Evolutionary conservation across 306 rosid genomes (phyloP).

Genomic region (Styphnolobium japonicum): DNA sequence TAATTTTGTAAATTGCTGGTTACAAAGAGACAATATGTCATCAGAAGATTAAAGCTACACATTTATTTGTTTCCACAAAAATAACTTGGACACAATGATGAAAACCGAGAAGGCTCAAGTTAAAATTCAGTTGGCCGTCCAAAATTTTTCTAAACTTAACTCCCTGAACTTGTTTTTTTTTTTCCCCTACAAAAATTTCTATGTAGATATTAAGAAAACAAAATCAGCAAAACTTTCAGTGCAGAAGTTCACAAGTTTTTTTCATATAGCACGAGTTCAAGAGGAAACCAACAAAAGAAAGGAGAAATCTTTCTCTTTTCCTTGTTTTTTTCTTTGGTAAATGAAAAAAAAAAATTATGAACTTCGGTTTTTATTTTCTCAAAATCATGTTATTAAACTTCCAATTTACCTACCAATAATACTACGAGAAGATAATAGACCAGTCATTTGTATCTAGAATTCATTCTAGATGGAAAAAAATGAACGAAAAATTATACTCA

Average conservation of each 20-base stretch:
- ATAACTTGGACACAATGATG: background rate
- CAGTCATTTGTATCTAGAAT: background rate
- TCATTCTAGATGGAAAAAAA: background rate
- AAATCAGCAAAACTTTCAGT: background rate
- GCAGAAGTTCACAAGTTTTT: background rate
- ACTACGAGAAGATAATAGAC: background rate
- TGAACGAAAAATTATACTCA: background rate
- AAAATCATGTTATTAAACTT: constrained; percentile 20
- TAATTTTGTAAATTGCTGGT: background rate
- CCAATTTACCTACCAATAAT: constrained; percentile 23
- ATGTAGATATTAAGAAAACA: background rate
- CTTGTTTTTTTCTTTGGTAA: background rate
- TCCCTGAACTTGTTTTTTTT: background rate
- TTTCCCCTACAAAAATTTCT: background rate
- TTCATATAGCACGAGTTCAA: background rate
- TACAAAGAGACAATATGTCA: background rate
- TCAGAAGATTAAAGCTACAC: background rate
- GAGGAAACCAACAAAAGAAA: background rate
- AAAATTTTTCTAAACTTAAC: background rate
- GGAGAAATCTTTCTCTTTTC: background rate
- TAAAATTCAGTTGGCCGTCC: background rate
- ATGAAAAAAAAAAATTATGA: background rate
- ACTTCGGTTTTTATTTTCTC: background rate
- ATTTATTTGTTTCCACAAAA: background rate
- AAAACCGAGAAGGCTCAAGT: background rate